Percentiles rank a stretch among this genome's conserved stretches.
Conservation (phyloP, 108 stramenopile species). For the Asterionellopsis glacialis region DNA sequence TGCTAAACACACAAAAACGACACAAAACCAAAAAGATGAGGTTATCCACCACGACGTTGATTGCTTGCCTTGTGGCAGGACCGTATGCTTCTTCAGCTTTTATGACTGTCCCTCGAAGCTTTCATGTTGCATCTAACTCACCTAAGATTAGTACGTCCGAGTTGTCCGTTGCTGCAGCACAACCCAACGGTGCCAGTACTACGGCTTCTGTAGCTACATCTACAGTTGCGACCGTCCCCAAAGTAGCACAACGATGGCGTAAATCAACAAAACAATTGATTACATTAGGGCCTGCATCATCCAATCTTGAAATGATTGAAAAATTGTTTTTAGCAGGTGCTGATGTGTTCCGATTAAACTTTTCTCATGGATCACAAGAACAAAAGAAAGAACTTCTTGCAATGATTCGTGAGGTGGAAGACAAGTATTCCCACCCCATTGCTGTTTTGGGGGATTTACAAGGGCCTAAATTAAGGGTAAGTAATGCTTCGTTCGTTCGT, state of each 20-base stretch:
- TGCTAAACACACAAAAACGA: too few relatives aligned
- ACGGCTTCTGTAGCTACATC: background rate
- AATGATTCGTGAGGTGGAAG: slow-evolving; percentile 79
- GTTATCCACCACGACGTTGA: too few relatives aligned
- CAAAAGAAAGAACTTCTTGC: slow-evolving; percentile 90
- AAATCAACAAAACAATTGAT: slow-evolving; percentile 90
- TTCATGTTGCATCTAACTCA: too few relatives aligned
- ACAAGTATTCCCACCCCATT: slow-evolving; percentile 93
- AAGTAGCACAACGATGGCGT: slow-evolving; percentile 69
- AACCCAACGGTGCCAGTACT: too few relatives aligned
- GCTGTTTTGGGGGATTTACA: slow-evolving; percentile 92
- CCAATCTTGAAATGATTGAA: slow-evolving; percentile 87
- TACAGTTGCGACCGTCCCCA: slow-evolving; percentile 46
- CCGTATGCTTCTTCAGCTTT: too few relatives aligned
- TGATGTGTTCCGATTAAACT: slow-evolving; percentile 95
- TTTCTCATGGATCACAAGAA: slow-evolving; percentile 91
- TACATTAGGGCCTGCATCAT: slow-evolving; percentile 90
- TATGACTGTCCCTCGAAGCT: too few relatives aligned
- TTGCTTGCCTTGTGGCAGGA: too few relatives aligned
- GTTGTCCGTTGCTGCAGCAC: too few relatives aligned
- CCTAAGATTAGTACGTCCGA: too few relatives aligned
- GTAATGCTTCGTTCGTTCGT: slow-evolving; percentile 7
- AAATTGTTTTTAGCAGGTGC: slow-evolving; percentile 91
- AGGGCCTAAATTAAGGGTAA: slow-evolving; percentile 90
- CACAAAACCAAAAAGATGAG: too few relatives aligned